Evolutionary conservation across 345 rosid species (phyloP).

Genomic region (Arabis alpina): DNA sequence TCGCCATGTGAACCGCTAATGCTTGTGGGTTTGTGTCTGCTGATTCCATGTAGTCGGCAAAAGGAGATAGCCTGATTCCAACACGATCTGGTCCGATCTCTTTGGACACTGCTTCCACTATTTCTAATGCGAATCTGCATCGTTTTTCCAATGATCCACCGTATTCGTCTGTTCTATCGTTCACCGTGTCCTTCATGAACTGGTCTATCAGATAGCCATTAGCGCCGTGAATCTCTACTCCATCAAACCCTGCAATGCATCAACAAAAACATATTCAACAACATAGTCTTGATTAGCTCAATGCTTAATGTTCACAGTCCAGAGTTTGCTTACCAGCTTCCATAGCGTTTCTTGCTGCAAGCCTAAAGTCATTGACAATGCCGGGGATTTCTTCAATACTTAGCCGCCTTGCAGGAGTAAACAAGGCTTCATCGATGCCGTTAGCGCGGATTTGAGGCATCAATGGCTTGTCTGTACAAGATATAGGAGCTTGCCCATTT

Average conservation of each 20-base stretch:
- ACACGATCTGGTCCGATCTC: constrained; percentile 79
- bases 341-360: constrained; percentile 78
- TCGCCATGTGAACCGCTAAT: constrained; percentile 63
- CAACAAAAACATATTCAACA: constrained; percentile 11
- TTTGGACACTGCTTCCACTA: constrained; percentile 61
- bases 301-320: background rate
- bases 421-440: constrained; percentile 50
- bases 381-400: constrained; percentile 69
- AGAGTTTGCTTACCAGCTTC: constrained; percentile 61
- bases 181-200: constrained; percentile 71
- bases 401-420: constrained; percentile 63
- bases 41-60: constrained; percentile 53
- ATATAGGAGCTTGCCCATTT: constrained; percentile 69
- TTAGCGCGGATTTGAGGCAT: constrained; percentile 48
- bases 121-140: constrained; percentile 64
- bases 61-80: constrained; percentile 75
- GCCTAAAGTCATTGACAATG: constrained; percentile 64
- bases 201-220: constrained; percentile 71
- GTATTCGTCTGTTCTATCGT: constrained; percentile 71
- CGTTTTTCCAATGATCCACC: constrained; percentile 76
- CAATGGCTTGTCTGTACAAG: constrained; percentile 60
- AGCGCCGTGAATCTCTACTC: constrained; percentile 86
- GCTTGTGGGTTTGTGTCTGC: constrained; percentile 69
- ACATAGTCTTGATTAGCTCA: constrained; percentile 15
- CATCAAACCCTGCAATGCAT: constrained; percentile 61